phyloP scores from a whole-genome alignment of 2,329 filamentous ascomycete species.

The Ramularia endophylla region DNA sequence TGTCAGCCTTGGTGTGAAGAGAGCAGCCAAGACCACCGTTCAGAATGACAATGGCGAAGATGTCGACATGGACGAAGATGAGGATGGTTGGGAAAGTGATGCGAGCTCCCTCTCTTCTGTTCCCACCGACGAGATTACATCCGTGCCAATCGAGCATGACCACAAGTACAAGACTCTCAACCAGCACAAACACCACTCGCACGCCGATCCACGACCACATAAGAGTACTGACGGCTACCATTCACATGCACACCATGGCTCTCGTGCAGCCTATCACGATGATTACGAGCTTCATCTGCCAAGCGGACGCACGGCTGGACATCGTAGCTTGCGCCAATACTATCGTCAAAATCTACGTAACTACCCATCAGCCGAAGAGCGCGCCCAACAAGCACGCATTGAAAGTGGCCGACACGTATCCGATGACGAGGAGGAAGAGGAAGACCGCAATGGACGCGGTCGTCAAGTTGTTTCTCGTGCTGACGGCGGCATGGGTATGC shows the following conservation, averaged over 20 bases:
- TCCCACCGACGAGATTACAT: slow-evolving; percentile 75
- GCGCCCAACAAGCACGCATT: slow-evolving; percentile 61
- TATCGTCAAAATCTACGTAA: slow-evolving; percentile 88
- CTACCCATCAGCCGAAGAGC: slow-evolving; percentile 74
- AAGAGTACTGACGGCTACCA: slow-evolving; percentile 73
- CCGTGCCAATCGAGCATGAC: slow-evolving; percentile 68
- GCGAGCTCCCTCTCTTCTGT: slow-evolving; percentile 76
- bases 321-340: slow-evolving; percentile 80
- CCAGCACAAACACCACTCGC: slow-evolving; percentile 70
- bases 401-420: slow-evolving; percentile 40
- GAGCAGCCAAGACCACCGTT: slow-evolving; percentile 42
- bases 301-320: slow-evolving; percentile 80
- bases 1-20: slow-evolving; percentile 63
- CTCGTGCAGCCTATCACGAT: slow-evolving; percentile 76
- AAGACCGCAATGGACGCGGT: slow-evolving; percentile 24
- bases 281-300: slow-evolving; percentile 93
- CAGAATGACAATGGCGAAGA: slow-evolving; percentile 48
- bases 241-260: slow-evolving; percentile 69
- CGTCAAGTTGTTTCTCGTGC: slow-evolving; percentile 55
- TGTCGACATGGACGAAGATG: slow-evolving; percentile 52
- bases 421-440: slow-evolving; percentile 40
- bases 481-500: slow-evolving; percentile 69
- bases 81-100: slow-evolving; percentile 93
- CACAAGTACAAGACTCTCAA: slow-evolving; percentile 67
- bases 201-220: slow-evolving; percentile 62